Evolutionary conservation across 1,284 basidiomycete species (phyloP), one percentile per base, ranked within the genome.

Genomic region (Austroboletus olivaceoglutinosus): DNA sequence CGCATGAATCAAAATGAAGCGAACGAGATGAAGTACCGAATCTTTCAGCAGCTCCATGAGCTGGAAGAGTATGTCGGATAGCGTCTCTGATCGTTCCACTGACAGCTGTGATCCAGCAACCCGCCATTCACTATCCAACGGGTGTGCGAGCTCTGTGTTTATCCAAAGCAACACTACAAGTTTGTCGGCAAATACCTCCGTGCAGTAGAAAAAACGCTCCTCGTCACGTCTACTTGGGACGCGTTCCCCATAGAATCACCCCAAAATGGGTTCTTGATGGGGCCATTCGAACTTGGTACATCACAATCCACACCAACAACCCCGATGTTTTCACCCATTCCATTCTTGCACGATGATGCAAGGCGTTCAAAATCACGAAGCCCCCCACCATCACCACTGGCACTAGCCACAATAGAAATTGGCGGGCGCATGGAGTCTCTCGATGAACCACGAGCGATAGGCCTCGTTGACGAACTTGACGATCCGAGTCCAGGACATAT

Each of bases 61-160:
- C 88, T 94, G 57, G 86, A 89, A 31, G 77, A 77, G 89, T 91
- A 58, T 46, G 83, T 74, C 45, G 34, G 37, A 36, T n/a, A 43
- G 38, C 42, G 36, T 29, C 47, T 15, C n/a, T 51, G 36, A 44
- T 34, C 31, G 29, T 45, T 58, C 33, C 46, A 22, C 50, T 59
- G 33, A 67, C 9, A 12, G 31, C 15, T 18, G 15, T 40, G 38
- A 43, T 34, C 37, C 55, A 83, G 81, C 45, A 83, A 82, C 48
- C 82, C 91, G 0, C 94, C 94, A 4, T 98, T 97, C 70, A 96
- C 94, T 5, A 87, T 97, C 46, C 94, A 98, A 69, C 85, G 94
- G 33, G 71, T 97, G 16, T 91, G 89, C 60, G 93, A 97, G 64
- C 81, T 98, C n/a, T 83, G 86, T 41, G 58, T 87, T 8, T 70